These are phyloP conservation scores for Sophora flavescens DNA, from an alignment of 306 rosid genomes.

Conservation along the genomic window DNA sequence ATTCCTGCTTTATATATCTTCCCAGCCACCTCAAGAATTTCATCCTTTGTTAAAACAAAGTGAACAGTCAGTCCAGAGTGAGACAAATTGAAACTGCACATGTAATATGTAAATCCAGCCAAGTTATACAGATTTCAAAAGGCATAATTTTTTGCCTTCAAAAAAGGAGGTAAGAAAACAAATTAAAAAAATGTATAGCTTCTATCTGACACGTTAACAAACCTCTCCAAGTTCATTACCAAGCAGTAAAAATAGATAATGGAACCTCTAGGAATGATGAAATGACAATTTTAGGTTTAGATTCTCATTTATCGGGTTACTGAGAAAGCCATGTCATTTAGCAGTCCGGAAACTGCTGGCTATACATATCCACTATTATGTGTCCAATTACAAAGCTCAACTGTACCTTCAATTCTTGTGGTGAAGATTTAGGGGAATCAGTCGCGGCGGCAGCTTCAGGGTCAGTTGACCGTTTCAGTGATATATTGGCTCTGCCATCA, in stretches of 20 bases:
- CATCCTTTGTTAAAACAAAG: constrained; percentile 69
- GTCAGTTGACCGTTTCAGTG: constrained; percentile 87
- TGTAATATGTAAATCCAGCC: constrained; percentile 21
- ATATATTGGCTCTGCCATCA: constrained; percentile 97
- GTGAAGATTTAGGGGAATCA: constrained; percentile 85
- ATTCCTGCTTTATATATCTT: constrained; percentile 95
- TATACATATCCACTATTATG: not conserved
- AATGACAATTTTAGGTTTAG: not conserved
- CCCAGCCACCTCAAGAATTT: constrained; percentile 96
- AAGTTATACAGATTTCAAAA: constrained; percentile 26
- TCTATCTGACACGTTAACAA: not conserved
- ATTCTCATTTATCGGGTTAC: constrained; percentile 35
- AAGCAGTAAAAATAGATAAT: not conserved
- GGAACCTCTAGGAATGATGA: not conserved
- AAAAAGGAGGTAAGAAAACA: constrained; percentile 1
- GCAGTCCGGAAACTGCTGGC: not conserved
- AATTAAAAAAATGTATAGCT: not conserved
- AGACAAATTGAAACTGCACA: constrained; percentile 24
- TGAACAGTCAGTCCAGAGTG: constrained; percentile 24
- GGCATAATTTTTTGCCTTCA: not conserved
- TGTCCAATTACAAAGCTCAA: constrained; percentile 38
- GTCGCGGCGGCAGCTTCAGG: constrained; percentile 74
- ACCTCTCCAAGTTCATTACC: not conserved
- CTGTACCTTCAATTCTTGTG: constrained; percentile 85
- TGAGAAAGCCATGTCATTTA: constrained; percentile 11